Conservation (phyloP, 768 basidiomycete species). For the Leucosporidium scottii region DNA sequence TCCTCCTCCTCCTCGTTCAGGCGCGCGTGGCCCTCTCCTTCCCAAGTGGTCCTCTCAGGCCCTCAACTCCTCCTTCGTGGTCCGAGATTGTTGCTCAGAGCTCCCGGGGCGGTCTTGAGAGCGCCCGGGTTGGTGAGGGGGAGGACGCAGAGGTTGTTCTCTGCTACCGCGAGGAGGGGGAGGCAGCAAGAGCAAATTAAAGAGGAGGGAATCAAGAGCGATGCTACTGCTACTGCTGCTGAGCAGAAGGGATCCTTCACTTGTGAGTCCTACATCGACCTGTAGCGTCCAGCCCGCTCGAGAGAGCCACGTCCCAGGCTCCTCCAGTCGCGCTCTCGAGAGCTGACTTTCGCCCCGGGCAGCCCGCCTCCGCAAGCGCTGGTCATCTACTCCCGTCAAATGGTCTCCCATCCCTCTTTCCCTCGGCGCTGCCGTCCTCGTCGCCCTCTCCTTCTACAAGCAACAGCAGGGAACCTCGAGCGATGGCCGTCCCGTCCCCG, state of each 20-base stretch:
- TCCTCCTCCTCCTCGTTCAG: too few relatives aligned
- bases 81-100: slow-evolving; percentile 21
- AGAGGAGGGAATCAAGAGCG: slow-evolving; percentile 3
- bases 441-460: slow-evolving; percentile 34
- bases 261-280: too few relatives aligned
- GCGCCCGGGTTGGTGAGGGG: slow-evolving; percentile 17
- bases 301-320: not conserved
- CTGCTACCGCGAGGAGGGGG: slow-evolving; percentile 3
- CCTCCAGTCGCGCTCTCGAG: too few relatives aligned
- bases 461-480: slow-evolving; percentile 15
- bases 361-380: slow-evolving; percentile 57
- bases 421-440: slow-evolving; percentile 36
- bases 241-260: slow-evolving; percentile 16
- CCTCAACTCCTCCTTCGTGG: slow-evolving; percentile 23
- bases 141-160: slow-evolving; percentile 18
- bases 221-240: slow-evolving; percentile 1
- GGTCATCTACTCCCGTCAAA: slow-evolving; percentile 79
- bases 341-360: not conserved
- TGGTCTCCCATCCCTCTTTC: slow-evolving; percentile 85
- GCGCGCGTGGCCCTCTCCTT: too few relatives aligned
- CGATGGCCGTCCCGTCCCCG: slow-evolving; percentile 17
- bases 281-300: not conserved
- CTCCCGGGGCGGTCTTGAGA: slow-evolving; percentile 21
- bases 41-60: slow-evolving; percentile 19
- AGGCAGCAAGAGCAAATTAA: slow-evolving; percentile 15